Evolutionary conservation across 192 early-diverging fungal species (phyloP), one percentile per base, ranked within the genome.

Genomic region (Powellomyces hirtus): DNA sequence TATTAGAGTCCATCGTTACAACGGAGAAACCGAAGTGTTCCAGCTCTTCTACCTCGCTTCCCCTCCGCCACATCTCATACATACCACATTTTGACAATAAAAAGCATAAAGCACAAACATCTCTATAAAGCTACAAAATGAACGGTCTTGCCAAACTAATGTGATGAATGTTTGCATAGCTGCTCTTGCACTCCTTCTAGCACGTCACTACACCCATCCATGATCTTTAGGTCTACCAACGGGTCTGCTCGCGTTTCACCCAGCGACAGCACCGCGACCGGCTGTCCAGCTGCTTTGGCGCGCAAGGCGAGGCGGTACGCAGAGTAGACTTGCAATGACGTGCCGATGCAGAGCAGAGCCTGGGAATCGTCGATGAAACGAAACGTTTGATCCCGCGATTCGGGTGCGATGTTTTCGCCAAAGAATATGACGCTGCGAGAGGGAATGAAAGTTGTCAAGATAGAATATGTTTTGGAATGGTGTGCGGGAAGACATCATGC

Each of bases 291-390:
- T 29, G 88, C 80, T 16, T 83, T 74, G 1, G 89, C 92, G 1
- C 81, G 71, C 53, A 84, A 82, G 13, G 90, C 82, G 7, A 98
- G 79, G 4, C 93, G 85, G 63, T 84, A 92, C 0, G 92, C 89
- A 6, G 89, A 92, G 71, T 89, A 96, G 4, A 94, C 94, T 11
- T 90, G 85, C 37, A 96, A 75, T 1, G 91, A 89, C 6, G 89
- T 84, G 1, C 95, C 95, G 49, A 94, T 79, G 20, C 92, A 86
- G 57, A 98, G 74, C 59, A 96, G 68, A 4, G 82, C 86, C 30
- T 75, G 58, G 0, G 86, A 80, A 8, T 81, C 65, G 34, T 89
- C 73, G 5, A 96, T 77, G 64, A 89, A 79, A 14, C 79, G 33
- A 42, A 79, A 81, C 7, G 92, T 79, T 51, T 44, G 37, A 35